Evolutionary conservation across 192 early-diverging fungal species (phyloP).

Genomic region (Coemansia sp.): DNA sequence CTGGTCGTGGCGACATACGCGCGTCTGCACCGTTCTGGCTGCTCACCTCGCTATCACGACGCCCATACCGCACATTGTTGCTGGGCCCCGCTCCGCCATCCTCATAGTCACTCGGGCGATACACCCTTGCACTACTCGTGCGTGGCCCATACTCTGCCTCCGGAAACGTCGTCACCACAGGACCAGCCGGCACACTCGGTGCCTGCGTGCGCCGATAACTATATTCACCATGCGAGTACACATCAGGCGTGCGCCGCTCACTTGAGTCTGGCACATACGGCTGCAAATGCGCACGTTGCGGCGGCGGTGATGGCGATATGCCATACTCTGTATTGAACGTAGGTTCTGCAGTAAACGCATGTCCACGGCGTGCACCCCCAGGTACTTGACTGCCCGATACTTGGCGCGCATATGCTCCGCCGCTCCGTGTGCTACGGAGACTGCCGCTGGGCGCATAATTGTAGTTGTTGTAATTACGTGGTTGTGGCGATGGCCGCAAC

Average conservation of each 20-base stretch:
- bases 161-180: constrained; percentile 14
- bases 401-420: constrained; percentile 10
- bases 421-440: constrained; percentile 45
- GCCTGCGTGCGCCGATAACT: constrained; percentile 16
- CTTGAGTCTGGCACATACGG: constrained; percentile 37
- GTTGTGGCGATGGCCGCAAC: constrained; percentile 4
- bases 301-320: background rate
- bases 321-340: background rate
- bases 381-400: background rate
- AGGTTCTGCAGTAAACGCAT: constrained; percentile 1
- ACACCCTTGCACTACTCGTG: constrained; percentile 17
- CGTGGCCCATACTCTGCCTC: constrained; percentile 12
- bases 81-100: constrained; percentile 16
- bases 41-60: constrained; percentile 12
- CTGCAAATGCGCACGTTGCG: constrained; percentile 23
- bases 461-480: constrained; percentile 16
- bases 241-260: constrained; percentile 41
- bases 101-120: constrained; percentile 14
- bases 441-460: constrained; percentile 28
- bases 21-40: constrained; percentile 7
- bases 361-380: background rate
- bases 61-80: constrained; percentile 7
- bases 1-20: constrained; percentile 7
- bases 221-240: constrained; percentile 15
- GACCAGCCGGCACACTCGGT: constrained; percentile 9